These are phyloP conservation scores for Neoarthrinium moseri DNA, from an alignment of 2,329 filamentous ascomycete species.

Conservation along the genomic window DNA sequence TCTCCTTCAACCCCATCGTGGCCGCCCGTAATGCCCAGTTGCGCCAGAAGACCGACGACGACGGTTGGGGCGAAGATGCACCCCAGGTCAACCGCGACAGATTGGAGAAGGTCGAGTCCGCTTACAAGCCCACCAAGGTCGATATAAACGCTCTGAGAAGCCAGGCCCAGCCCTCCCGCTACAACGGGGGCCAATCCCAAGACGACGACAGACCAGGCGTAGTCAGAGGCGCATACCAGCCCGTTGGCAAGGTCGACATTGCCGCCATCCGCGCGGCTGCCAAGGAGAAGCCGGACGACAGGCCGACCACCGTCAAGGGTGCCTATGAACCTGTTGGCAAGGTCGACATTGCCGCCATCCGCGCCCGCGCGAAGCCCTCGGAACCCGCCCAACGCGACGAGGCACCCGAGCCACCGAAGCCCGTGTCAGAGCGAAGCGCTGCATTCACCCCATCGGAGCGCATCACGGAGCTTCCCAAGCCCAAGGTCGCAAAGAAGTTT, in stretches of 20 bases:
- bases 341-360: slow-evolving; percentile 94
- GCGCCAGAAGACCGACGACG: slow-evolving; percentile 62
- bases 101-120: slow-evolving; percentile 86
- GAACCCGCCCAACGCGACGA: slow-evolving; percentile 34
- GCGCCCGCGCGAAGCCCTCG: slow-evolving; percentile 68
- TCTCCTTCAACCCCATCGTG: slow-evolving; percentile 65
- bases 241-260: slow-evolving; percentile 97
- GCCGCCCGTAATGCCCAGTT: slow-evolving; percentile 61
- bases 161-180: slow-evolving; percentile 65
- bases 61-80: slow-evolving; percentile 94
- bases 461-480: slow-evolving; percentile 85
- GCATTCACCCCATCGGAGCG: slow-evolving; percentile 77
- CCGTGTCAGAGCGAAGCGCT: slow-evolving; percentile 72
- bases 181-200: slow-evolving; percentile 40
- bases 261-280: slow-evolving; percentile 79
- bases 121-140: slow-evolving; percentile 94
- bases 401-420: slow-evolving; percentile 50
- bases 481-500: slow-evolving; percentile 91
- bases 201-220: slow-evolving; percentile 59
- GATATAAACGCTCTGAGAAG: slow-evolving; percentile 84
- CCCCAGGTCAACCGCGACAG: slow-evolving; percentile 85
- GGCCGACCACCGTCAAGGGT: slow-evolving; percentile 84
- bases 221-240: slow-evolving; percentile 85
- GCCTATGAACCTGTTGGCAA: slow-evolving; percentile 94
- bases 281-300: slow-evolving; percentile 69